Conservation (phyloP, 176 grass and related monocot genomes). For the Saccharum spontaneum region DNA sequence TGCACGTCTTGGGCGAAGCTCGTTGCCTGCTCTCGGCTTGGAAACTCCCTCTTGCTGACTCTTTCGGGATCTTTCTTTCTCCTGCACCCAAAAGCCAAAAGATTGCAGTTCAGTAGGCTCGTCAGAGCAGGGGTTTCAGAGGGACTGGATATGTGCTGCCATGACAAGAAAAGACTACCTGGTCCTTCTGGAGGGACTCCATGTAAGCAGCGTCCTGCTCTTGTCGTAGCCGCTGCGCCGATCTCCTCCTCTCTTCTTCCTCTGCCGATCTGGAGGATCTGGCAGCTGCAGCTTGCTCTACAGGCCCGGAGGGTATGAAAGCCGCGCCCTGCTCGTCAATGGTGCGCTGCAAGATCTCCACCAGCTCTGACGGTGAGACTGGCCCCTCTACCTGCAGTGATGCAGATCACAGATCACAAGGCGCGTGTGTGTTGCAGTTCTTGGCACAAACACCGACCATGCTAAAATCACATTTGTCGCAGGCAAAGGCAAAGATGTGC, state of each 20-base stretch:
- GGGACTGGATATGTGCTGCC: neutral
- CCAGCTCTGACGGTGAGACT: conserved; percentile 58
- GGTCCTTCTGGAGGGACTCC: conserved; percentile 59
- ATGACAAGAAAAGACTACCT: conserved; percentile 34
- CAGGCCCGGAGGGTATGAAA: conserved; percentile 16
- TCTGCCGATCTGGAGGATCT: conserved; percentile 38
- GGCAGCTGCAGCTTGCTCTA: conserved; percentile 1
- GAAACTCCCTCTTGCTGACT: conserved; percentile 25
- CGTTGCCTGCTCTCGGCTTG: conserved; percentile 12
- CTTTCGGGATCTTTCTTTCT: conserved; percentile 44
- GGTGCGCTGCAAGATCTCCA: conserved; percentile 69
- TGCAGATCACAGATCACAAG: neutral
- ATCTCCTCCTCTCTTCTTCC: conserved; percentile 58
- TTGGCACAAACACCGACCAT: neutral
- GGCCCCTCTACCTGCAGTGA: conserved; percentile 59
- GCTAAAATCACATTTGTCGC: neutral
- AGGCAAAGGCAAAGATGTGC: neutral
- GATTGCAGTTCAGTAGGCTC: neutral
- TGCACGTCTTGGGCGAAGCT: conserved; percentile 6
- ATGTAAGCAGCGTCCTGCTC: conserved; percentile 75
- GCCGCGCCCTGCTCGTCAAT: conserved; percentile 59
- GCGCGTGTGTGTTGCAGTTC: neutral
- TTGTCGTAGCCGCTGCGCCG: conserved; percentile 35
- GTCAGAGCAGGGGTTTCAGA: neutral
- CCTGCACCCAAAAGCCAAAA: conserved; percentile 25